A percentile compares a stretch with the other conserved stretches of the same genome.
phyloP scores from a whole-genome alignment of 2,329 filamentous ascomycete species.

The Pseudogymnoascus sp. region DNA sequence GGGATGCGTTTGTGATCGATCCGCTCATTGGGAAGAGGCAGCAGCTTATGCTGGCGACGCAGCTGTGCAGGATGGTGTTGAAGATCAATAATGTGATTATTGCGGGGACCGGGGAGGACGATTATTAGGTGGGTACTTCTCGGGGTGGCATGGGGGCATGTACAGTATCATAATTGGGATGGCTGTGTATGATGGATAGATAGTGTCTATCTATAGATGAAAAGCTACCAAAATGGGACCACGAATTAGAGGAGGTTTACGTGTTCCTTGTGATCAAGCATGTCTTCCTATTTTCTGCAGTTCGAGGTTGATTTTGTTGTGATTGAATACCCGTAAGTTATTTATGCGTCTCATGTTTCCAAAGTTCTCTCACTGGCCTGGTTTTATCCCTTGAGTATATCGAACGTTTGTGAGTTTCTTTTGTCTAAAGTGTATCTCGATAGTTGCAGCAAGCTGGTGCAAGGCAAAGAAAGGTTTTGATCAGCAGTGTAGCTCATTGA shows the following conservation, averaged over 20 bases:
- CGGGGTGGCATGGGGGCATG: conserved; percentile 5
- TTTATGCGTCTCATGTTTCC: background rate
- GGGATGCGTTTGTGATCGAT: conserved; percentile 95
- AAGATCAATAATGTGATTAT: conserved; percentile 98
- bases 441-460: background rate
- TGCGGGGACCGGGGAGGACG: conserved; percentile 76
- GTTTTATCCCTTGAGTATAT: background rate
- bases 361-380: background rate
- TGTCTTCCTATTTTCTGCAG: background rate
- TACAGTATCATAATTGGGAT: conserved; percentile 14
- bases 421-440: background rate
- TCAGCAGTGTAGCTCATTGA: background rate
- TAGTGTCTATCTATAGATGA: conserved; percentile 13
- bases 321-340: background rate
- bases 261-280: background rate
- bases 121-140: conserved; percentile 54
- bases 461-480: background rate
- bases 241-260: conserved; percentile 7
- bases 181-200: conserved; percentile 12
- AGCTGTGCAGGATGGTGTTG: conserved; percentile 95
- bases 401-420: background rate
- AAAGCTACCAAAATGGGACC: conserved; percentile 12
- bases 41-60: conserved; percentile 91
- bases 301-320: background rate
- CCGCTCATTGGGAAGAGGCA: conserved; percentile 97